Evolutionary conservation across 352 stramenopile genomes (phyloP).

Genomic region (Phytophthora crassamura): DNA sequence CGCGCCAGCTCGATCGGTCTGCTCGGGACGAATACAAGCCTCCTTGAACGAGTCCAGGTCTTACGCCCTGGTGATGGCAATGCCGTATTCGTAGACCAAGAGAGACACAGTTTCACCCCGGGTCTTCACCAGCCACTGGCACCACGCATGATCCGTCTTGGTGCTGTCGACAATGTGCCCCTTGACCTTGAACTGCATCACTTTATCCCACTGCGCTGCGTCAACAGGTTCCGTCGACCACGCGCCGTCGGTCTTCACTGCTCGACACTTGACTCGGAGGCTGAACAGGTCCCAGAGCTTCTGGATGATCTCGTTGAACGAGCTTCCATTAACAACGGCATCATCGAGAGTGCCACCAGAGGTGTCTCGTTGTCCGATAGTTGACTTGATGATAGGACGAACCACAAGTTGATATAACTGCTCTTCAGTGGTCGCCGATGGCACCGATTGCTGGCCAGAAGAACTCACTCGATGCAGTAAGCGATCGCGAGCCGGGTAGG

Average conservation of each 20-base stretch:
- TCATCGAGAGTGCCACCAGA: slow-evolving; percentile 13
- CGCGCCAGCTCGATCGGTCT: too few relatives aligned
- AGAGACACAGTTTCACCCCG: slow-evolving; percentile 16
- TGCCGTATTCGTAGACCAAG: slow-evolving; percentile 19
- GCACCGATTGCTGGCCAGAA: too few relatives aligned
- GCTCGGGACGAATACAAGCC: too few relatives aligned
- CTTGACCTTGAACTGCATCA: slow-evolving; percentile 30
- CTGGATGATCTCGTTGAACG: slow-evolving; percentile 12
- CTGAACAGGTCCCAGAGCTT: slow-evolving; percentile 7
- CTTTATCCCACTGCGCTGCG: not conserved
- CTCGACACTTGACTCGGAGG: slow-evolving; percentile 1
- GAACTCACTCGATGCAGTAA: too few relatives aligned
- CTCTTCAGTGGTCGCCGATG: too few relatives aligned
- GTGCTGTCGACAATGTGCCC: slow-evolving; percentile 2
- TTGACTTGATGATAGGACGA: slow-evolving; percentile 17
- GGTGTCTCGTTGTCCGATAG: slow-evolving; percentile 17
- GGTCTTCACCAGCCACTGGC: slow-evolving; percentile 9
- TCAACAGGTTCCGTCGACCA: slow-evolving; percentile 6
- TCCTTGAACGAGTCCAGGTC: slow-evolving; percentile 4
- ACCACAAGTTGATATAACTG: slow-evolving; percentile 18
- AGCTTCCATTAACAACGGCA: slow-evolving; percentile 1
- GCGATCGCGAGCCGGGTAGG: too few relatives aligned
- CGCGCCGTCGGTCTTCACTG: slow-evolving; percentile 13
- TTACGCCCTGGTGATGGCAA: slow-evolving; percentile 9
- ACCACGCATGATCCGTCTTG: slow-evolving; percentile 10